Evolutionary conservation across 2,329 filamentous ascomycete genomes (phyloP), one percentile per base, ranked within the genome.

Genomic region (Claviceps lovelessii): DNA sequence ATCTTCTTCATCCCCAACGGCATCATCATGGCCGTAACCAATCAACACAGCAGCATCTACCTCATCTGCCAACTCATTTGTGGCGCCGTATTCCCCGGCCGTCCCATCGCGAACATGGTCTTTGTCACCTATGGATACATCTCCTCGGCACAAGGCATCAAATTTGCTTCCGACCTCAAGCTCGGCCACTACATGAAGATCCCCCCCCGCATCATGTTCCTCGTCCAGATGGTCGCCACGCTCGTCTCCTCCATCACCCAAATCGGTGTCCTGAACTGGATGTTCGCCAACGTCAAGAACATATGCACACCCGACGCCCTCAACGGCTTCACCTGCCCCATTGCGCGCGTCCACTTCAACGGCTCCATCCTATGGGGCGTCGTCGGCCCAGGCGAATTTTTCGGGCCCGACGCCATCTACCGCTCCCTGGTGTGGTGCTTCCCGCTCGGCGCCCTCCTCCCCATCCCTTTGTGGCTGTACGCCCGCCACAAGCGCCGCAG

Each of bases 71-170:
- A 93, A 68, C 78, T 94, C 55, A 84, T 93, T 59, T 91, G 87
- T 59, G 89, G 89, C 54, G 83, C 80, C 52, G 76, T 89, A 17
- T 94, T 94, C 65, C 88, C 88, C 0, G 89, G 89, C 33, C 84
- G 86, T 1, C 89, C 89, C 1, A 87, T 94, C 11, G 89, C 88
- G 52, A 93, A 94, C 68, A 94, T 94, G 89, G 87, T 94, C 41
- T 95, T 94, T 63, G 88, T 91, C 50, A 93, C 88, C 0, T 95
- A 93, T 66, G 88, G 88, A 58, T 94, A 93, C 69, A 93, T 93
- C 64, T 90, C 86, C 5, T 90, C 86, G 0, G 86, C 88, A 0
- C 89, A 95, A 70, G 89, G 89, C 33, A 85, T 94, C 67, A 93
- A 94, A 65, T 95, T 94, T 65, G 85, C 87, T 1, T 84, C 86